Conservation (phyloP, 148 eudicot species). For the Simmondsia chinensis region DNA sequence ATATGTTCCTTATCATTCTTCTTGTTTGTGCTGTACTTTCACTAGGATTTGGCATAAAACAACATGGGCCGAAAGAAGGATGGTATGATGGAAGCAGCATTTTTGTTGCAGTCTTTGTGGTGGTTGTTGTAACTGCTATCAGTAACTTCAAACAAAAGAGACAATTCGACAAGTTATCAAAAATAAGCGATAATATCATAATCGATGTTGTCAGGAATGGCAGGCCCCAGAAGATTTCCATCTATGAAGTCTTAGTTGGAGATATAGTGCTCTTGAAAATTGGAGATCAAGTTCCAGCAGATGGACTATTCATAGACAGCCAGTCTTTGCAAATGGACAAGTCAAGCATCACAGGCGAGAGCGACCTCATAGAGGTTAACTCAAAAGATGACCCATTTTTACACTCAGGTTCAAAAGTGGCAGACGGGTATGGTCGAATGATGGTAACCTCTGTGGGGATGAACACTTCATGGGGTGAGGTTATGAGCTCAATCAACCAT, state of each 20-base stretch:
- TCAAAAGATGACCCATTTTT: slow-evolving; percentile 43
- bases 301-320: slow-evolving; percentile 56
- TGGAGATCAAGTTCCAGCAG: slow-evolving; percentile 83
- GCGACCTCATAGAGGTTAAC: slow-evolving; percentile 62
- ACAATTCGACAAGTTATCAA: slow-evolving; percentile 65
- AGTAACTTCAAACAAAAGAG: slow-evolving; percentile 74
- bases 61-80: slow-evolving; percentile 57
- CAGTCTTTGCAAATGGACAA: slow-evolving; percentile 64
- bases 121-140: slow-evolving; percentile 53
- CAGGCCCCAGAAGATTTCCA: slow-evolving; percentile 59
- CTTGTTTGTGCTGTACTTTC: slow-evolving; percentile 67
- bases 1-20: slow-evolving; percentile 57
- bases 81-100: slow-evolving; percentile 97
- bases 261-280: slow-evolving; percentile 52
- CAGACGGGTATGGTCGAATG: slow-evolving; percentile 66
- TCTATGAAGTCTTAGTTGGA: slow-evolving; percentile 67
- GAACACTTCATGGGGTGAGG: slow-evolving; percentile 77
- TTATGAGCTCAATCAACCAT: slow-evolving; percentile 75
- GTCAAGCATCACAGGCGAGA: slow-evolving; percentile 92
- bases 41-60: slow-evolving; percentile 71
- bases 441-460: slow-evolving; percentile 69
- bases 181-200: slow-evolving; percentile 57
- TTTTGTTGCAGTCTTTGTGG: slow-evolving; percentile 59
- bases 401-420: slow-evolving; percentile 77
- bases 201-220: slow-evolving; percentile 46